Evolutionary conservation across 208 protist species (phyloP), one percentile per base, ranked within the genome.

Genomic region (Trypanosoma rangeli): DNA sequence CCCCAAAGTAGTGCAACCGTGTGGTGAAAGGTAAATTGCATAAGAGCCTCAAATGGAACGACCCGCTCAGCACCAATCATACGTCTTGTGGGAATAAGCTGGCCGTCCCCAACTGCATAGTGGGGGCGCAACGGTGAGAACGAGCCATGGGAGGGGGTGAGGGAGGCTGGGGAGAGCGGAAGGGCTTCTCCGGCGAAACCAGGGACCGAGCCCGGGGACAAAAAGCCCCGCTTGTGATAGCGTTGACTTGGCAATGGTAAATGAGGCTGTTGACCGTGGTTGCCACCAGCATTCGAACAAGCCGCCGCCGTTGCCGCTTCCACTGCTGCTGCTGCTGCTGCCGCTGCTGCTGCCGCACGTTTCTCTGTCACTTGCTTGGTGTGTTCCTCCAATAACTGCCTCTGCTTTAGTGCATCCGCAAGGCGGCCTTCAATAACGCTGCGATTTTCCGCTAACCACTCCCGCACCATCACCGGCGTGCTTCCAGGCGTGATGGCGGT

Each of bases 21-120:
- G 68, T 90, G 86, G 64, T 94, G 89, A 53, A 92, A 65, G 2
- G 85, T 77, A 70, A 92, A 82, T 69, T 91, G 86, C 62, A 94
- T 78, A 22, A 94, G 73, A 26, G 83, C 82, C 56, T 87, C 78
- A 31, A 85, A 68, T 12, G 89, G 86, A 26, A 94, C 74, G 28
- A 61, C 49, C 29, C 79, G 78, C 26, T 80, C 79, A 8, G 75
- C 37, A 16, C 37, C 37, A 3, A 49, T 55, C 10, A 58, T 24
- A 20, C 55, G 62, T 10, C 28, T 18, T 2, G n/a, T 12, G 26
- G 39, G 10, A 1, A 15, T 3, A 52, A 7, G 12, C 4, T 49
- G 18, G 39, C 37, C 31, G n/a, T 46, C 68, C 16, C 15, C 20
- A n/a, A 46, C 22, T 4, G 9, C 29, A n/a, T 39, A 22, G 28